Conservation (phyloP, 805 yeast genomes). For the Ogataea nonfermentans region DNA sequence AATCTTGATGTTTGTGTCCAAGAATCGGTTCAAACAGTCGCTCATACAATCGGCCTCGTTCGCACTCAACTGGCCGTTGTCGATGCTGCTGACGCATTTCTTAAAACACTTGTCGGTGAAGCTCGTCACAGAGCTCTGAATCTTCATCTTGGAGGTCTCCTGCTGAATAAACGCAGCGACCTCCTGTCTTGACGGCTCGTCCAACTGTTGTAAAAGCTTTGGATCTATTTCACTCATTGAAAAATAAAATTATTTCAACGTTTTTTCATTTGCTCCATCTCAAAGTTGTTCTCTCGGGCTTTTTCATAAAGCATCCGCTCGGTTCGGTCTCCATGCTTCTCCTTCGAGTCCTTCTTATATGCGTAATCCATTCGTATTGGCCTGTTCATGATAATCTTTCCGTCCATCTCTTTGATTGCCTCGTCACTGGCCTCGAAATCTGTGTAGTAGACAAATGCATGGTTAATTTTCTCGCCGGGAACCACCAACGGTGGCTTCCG, state of each 20-base stretch:
- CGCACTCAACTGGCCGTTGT: constrained; percentile 47
- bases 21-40: constrained; percentile 80
- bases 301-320: constrained; percentile 65
- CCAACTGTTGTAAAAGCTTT: constrained; percentile 39
- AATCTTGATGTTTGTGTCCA: constrained; percentile 83
- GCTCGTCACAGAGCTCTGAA: constrained; percentile 80
- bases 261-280: constrained; percentile 4
- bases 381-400: constrained; percentile 65
- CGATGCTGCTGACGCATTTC: constrained; percentile 62
- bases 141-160: constrained; percentile 83
- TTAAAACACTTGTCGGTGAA: constrained; percentile 91
- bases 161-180: constrained; percentile 72
- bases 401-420: constrained; percentile 69
- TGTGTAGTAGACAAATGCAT: constrained; percentile 66
- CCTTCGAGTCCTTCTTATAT: constrained; percentile 56
- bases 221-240: constrained; percentile 30
- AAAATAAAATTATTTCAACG: constrained; percentile 5
- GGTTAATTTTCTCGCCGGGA: constrained; percentile 51
- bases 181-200: constrained; percentile 70
- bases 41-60: constrained; percentile 71
- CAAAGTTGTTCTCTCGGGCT: constrained; percentile 26
- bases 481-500: constrained; percentile 46
- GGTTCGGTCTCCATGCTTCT: constrained; percentile 73
- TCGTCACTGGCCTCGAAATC: constrained; percentile 66
- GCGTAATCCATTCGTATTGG: constrained; percentile 67